Evolutionary conservation across 176 grass and related monocot species (phyloP).

Genomic region (sorghum (Sorghum bicolor)): Sorghum_bicolor_NCBIv3 NC_012879.2:56682001-56682500

Average conservation of each 20-base stretch:
- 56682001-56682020: background rate
- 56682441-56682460: constrained; percentile 13
- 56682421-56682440: constrained; percentile 24
- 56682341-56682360: constrained; percentile 39
- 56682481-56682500: constrained; percentile 34
- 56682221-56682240: constrained; percentile 40
- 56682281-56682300: constrained; percentile 7
- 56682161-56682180: constrained; percentile 23
- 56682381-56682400: constrained; percentile 88
- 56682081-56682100: background rate
- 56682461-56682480: constrained; percentile 3
- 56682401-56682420: constrained; percentile 58
- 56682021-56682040: background rate
- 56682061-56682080: background rate
- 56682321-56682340: background rate
- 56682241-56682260: constrained; percentile 52
- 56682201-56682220: constrained; percentile 54
- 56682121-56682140: constrained; percentile 19
- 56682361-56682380: constrained; percentile 48
- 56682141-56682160: background rate
- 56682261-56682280: constrained; percentile 3
- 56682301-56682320: constrained; percentile 1
- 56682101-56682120: background rate
- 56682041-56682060: background rate
- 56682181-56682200: constrained; percentile 50